Percentiles rank a stretch among this genome's conserved stretches.
Evolutionary conservation across 306 rosid genomes (phyloP).

Genomic region (Abrus pulchellus): DNA sequence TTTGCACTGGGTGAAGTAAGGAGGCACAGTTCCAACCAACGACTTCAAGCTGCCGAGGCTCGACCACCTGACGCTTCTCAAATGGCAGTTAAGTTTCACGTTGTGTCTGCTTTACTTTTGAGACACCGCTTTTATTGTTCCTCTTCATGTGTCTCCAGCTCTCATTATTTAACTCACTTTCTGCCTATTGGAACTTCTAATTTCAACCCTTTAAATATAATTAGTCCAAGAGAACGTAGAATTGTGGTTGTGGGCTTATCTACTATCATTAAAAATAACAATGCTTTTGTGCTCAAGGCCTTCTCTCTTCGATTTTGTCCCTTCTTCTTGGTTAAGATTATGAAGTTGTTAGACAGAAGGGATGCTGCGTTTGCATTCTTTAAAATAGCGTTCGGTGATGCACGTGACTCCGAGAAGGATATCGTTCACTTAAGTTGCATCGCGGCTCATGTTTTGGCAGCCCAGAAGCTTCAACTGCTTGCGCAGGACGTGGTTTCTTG

Average conservation of each 20-base stretch:
- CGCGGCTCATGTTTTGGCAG: slow-evolving; percentile 68
- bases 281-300: slow-evolving; percentile 52
- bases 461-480: slow-evolving; percentile 53
- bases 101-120: slow-evolving; percentile 36
- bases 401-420: slow-evolving; percentile 48
- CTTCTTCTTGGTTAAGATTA: slow-evolving; percentile 56
- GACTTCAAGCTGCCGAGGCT: no score
- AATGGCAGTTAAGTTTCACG: slow-evolving; percentile 63
- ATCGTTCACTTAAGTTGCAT: slow-evolving; percentile 58
- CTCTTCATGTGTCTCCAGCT: slow-evolving; percentile 24
- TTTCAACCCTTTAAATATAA: slow-evolving; percentile 46
- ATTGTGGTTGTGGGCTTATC: slow-evolving; percentile 64
- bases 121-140: slow-evolving; percentile 13
- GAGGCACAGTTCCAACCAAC: no score
- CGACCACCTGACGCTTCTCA: neutral
- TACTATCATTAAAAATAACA: slow-evolving; percentile 57
- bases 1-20: no score
- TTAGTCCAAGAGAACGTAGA: slow-evolving; percentile 69
- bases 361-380: slow-evolving; percentile 78
- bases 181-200: slow-evolving; percentile 54
- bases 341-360: slow-evolving; percentile 55
- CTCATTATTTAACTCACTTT: slow-evolving; percentile 66
- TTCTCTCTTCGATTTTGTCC: slow-evolving; percentile 70
- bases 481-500: slow-evolving; percentile 79
- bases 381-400: slow-evolving; percentile 60